Evolutionary conservation across 2,329 filamentous ascomycete species (phyloP).

Genomic region (Dothidotthia symphoricarpi): DNA sequence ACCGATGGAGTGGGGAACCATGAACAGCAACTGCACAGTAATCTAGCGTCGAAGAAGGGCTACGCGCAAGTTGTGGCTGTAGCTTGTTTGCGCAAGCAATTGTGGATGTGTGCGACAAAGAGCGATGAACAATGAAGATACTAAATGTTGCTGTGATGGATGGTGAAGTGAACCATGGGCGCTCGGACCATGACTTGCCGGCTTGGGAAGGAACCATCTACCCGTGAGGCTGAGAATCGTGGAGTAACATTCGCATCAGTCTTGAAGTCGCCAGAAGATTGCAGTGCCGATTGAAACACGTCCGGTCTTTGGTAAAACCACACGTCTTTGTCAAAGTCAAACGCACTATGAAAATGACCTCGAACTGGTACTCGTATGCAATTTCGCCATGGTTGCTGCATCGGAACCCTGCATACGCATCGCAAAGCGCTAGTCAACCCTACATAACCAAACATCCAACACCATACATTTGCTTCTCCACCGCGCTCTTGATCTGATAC

Average conservation of each 20-base stretch:
- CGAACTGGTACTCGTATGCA: not conserved
- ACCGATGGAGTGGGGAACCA: conserved; percentile 23
- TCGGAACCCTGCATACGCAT: not conserved
- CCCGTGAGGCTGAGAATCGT: too few species aligned
- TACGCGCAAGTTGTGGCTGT: not conserved
- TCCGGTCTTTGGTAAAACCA: too few species aligned
- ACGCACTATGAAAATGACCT: not conserved
- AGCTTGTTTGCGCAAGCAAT: conserved; percentile 3
- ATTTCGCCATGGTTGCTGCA: not conserved
- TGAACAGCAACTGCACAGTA: not conserved
- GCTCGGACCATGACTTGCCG: too few species aligned
- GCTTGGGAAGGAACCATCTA: too few species aligned
- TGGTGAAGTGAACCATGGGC: conserved; percentile 1
- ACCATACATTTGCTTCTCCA: conserved; percentile 97
- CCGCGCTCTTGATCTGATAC: conserved; percentile 83
- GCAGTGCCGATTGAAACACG: too few species aligned
- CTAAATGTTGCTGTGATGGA: conserved; percentile 4
- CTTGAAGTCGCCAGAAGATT: too few species aligned
- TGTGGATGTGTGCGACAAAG: conserved; percentile 6
- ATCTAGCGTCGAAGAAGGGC: not conserved
- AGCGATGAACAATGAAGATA: conserved; percentile 2
- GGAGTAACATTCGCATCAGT: too few species aligned
- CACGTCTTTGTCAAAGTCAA: too few species aligned
- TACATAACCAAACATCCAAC: conserved; percentile 86
- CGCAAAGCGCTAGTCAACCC: conserved; percentile 4